These are phyloP conservation scores for Raffaelea arxii DNA, from an alignment of 2,329 filamentous ascomycete genomes.

Conservation along the genomic window DNA sequence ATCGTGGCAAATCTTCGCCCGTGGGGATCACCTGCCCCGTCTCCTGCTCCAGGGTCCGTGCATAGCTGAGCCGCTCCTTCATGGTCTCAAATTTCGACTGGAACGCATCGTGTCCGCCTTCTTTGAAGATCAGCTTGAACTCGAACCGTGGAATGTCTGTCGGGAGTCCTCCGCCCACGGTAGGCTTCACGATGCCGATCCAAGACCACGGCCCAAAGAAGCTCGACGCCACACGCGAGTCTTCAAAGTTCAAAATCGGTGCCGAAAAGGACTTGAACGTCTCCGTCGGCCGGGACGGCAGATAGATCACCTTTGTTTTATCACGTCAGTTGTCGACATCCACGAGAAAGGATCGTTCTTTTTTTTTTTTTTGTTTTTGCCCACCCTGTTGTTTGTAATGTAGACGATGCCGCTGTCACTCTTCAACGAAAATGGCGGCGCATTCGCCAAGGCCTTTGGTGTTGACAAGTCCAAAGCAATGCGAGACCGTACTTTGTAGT, in stretches of 20 bases:
- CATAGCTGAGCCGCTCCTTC: constrained; percentile 74
- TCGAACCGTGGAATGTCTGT: constrained; percentile 63
- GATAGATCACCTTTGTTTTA: constrained; percentile 91
- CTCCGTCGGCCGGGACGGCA: constrained; percentile 60
- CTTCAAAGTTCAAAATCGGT: constrained; percentile 77
- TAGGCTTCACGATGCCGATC: constrained; percentile 70
- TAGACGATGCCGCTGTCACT: constrained; percentile 68
- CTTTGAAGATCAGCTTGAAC: constrained; percentile 80
- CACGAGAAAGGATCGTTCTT: too few species aligned
- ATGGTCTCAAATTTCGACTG: constrained; percentile 73
- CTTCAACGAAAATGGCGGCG: constrained; percentile 56
- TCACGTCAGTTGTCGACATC: too few species aligned
- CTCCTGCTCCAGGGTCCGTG: constrained; percentile 63
- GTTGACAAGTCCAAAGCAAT: constrained; percentile 68
- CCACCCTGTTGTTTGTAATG: constrained; percentile 76
- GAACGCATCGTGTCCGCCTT: constrained; percentile 92
- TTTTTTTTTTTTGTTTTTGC: too few species aligned
- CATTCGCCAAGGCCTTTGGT: constrained; percentile 53
- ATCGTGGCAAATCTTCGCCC: constrained; percentile 80
- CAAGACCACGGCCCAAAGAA: constrained; percentile 92
- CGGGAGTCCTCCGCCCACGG: constrained; percentile 75
- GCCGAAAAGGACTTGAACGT: constrained; percentile 80
- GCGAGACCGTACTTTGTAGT: constrained; percentile 71
- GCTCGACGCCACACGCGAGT: constrained; percentile 76
- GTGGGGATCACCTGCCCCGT: constrained; percentile 55